Base-by-base conservation (phyloP, 2,329 filamentous ascomycete species). In the Delphinella strobiligena region DNA sequence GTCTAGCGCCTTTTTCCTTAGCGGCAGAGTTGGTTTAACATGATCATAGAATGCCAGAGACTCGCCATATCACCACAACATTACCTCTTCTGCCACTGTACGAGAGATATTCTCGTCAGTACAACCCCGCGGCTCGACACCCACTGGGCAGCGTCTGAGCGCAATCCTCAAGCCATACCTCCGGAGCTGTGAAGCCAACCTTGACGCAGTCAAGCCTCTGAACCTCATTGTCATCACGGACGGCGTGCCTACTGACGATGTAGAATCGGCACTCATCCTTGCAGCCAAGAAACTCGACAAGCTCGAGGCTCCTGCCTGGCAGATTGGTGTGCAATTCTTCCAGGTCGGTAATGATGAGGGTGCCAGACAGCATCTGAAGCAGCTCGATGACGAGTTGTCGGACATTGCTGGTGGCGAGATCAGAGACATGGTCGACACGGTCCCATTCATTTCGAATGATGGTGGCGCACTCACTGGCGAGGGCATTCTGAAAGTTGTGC, bases 171-270 rank as follows among this genome's bases (percentile, higher is more conserved):
- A 69, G 34, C 77, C 82, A 0, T 95, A 95, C 54, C 55, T 93
- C 2, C 54, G 62, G 11, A 56, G 65, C 17, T 74, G 78, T 47
- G 64, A 74, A 49, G 33, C 32, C 30, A 36, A 33, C 18, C 32
- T 19, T 2, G 62, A 68, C 3, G 59, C 62, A 11, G 68, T 82
- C 16, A 88, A 86, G 54, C 86, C 87, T 1, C 65, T 94, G 35
- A 95, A 95, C 54, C 72, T 96, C 57, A 94, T 96, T 51, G 80
- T 93, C 46, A 82, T 96, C 53, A 96, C 91, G 0, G 89, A 96
- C 56, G 91, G 91, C 4, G 75, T 69, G 31, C 78, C 91, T 1
- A 78, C 71, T 1, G 87, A 95, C 55, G 84, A 93, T 47, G 77
- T 82, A 0, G 82, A 88, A 57, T 68, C 67, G 5, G 68, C 78